Base-by-base conservation (phyloP, 129 eudicot species). In the Lactuca saligna region DNA sequence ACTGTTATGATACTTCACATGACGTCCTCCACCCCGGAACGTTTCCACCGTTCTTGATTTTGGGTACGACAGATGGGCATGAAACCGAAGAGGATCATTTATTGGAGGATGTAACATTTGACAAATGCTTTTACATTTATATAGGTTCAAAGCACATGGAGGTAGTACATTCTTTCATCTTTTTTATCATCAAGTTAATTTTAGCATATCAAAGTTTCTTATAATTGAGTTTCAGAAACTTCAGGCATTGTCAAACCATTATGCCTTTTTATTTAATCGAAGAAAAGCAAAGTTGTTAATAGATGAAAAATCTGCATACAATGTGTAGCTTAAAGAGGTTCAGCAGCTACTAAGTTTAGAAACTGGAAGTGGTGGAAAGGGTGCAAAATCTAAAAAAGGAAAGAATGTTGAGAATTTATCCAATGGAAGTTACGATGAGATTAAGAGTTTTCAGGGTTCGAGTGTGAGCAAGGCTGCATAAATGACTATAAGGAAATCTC, bases 71-170 rank as follows among this genome's bases (percentile, higher is more conserved):
- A 76, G 72, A 75, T 57, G 94, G 83, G 54, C 70, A 61, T 63
- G 78, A 34, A 57, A 58, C 58, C 7, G 85, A 81, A 46, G 95
- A 86, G 61, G 94, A 94, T 82, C 96, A 85, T 58, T 70, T 78
- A 73, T 71, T 81, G 77, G 97, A 94, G 71, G 97, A 94, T 70
- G 81, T 90, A 61, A 72, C 90, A 48, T 94, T 94, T 72, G 97
- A 94, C 41, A 72, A 96, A 67, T 94, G 92, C 81, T 90, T 94
- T 51, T 94, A 94, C 69, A 94, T 94, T 57, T 94, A 94, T 79
- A 97, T 97, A 80, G 99, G 99, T 83, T 97, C 99, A 61, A 97
- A 94, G 74, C 97, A 81, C 76, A 79, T 94, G 75, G 97, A 94
- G 97, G 99, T 94, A 61, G 29, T 25, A 3, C 29, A 0, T 20